These are phyloP conservation scores for Aspergillus steynii DNA, from an alignment of 495 filamentous ascomycete genomes.

Conservation along the genomic window DNA sequence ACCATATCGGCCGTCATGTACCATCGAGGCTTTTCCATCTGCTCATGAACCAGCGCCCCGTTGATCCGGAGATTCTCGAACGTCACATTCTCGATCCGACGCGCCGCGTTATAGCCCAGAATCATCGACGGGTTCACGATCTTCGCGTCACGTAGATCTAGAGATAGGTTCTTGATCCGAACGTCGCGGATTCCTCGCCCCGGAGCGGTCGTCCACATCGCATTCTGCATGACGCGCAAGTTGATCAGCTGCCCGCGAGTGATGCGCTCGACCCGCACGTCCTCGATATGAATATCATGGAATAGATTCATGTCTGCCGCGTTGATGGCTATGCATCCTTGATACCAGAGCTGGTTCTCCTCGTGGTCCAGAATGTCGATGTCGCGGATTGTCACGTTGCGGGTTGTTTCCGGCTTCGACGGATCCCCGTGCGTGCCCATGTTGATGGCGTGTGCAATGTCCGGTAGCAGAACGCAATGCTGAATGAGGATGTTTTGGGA, in stretches of 20 bases:
- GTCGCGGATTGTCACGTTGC: slow-evolving; percentile 12
- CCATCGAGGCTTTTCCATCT: slow-evolving; percentile 21
- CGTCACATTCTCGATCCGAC: slow-evolving; percentile 11
- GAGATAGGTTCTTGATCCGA: slow-evolving; percentile 14
- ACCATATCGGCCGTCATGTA: slow-evolving; percentile 19
- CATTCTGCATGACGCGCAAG: slow-evolving; percentile 21
- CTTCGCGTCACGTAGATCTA: not conserved
- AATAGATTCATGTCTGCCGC: slow-evolving; percentile 14
- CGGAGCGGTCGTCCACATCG: slow-evolving; percentile 17
- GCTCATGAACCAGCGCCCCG: slow-evolving; percentile 12
- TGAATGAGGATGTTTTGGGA: slow-evolving; percentile 16
- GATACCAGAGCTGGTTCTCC: slow-evolving; percentile 20
- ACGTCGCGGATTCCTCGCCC: slow-evolving; percentile 18
- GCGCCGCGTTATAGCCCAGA: slow-evolving; percentile 14
- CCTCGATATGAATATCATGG: slow-evolving; percentile 15
- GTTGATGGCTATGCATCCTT: slow-evolving; percentile 19
- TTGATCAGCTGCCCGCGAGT: slow-evolving; percentile 18
- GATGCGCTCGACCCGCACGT: slow-evolving; percentile 17
- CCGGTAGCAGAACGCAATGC: slow-evolving; percentile 10
- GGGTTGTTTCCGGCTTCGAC: slow-evolving; percentile 11
- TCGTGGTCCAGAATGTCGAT: slow-evolving; percentile 19
- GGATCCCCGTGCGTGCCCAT: slow-evolving; percentile 22
- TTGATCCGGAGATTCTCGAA: slow-evolving; percentile 18
- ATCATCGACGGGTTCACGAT: slow-evolving; percentile 16
- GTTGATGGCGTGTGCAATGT: slow-evolving; percentile 18